Evolutionary conservation across 495 filamentous ascomycete genomes (phyloP), one percentile per base, ranked within the genome.

Genomic region (Jackrogersella minutella): DNA sequence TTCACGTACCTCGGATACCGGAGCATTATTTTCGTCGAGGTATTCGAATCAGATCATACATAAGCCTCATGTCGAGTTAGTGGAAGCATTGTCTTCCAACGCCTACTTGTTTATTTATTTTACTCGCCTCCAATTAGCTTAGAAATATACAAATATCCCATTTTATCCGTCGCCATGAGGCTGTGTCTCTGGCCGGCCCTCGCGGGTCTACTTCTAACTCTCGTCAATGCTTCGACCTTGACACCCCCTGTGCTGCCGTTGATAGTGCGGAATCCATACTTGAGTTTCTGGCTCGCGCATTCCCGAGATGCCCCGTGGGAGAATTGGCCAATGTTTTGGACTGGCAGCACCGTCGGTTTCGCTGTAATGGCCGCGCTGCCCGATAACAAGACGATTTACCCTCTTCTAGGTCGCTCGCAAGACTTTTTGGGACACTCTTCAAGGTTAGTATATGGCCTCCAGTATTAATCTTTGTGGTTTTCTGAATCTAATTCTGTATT

Each of bases 281-380:
- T 97, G 36, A 96, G 91, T 69, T 90, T 93, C 10, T 97, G 93
- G 93, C 76, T 96, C 50, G 84, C 83, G 9, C 84, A 89, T 79
- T 92, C 92, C 31, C 86, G 94, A 46, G 87, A 90, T 11, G 81
- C 80, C 16, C 94, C 94, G n/a, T 98, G 94, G 93, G 84, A 86
- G 31, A 86, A 87, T 74, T 98, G 94, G 93, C 94, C 93, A 24
- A 96, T 96, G 64, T 98, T 98, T 74, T 98, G 90, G 82, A 96
- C 91, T 11, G 93, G 94, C 16, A 84, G 89, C 72, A 86, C 85
- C 70, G 79, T 97, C 60, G 94, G 94, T 13, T 90, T 97, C 62
- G 88, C 88, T 0, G 76, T 96, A 60, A 85, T 97, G 73, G 93
- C 91, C 39, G 86, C 89, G 24, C 81, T 96, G 2, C 90, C 92